These are phyloP conservation scores for Boletellus ananas DNA, from an alignment of 768 basidiomycete species.

Conservation along the genomic window DNA sequence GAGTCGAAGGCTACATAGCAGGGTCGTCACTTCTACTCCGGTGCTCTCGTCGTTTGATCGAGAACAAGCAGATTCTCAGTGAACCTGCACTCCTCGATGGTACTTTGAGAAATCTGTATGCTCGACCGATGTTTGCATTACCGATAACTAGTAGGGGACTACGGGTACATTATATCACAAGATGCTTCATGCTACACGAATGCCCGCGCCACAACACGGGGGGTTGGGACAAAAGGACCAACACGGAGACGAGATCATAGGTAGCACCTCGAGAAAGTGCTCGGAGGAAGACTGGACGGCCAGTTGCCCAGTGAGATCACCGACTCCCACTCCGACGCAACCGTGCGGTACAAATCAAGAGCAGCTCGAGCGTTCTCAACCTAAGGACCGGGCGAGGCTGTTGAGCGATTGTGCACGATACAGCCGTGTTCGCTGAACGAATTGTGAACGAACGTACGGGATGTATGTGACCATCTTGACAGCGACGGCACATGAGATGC, in stretches of 20 bases:
- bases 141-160: conserved; percentile 13
- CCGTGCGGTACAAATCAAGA: conserved; percentile 51
- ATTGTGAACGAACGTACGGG: conserved; percentile 49
- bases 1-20: not conserved
- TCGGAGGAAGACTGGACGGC: conserved; percentile 74
- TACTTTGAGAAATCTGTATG: not conserved
- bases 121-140: conserved; percentile 18
- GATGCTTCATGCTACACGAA: conserved; percentile 8
- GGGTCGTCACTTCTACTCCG: not conserved
- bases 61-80: not conserved
- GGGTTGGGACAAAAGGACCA: conserved; percentile 13
- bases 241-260: conserved; percentile 33
- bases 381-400: conserved; percentile 35
- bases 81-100: not conserved
- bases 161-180: conserved; percentile 23
- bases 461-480: conserved; percentile 67
- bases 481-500: conserved; percentile 77
- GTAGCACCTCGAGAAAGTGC: conserved; percentile 79
- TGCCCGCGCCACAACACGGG: conserved; percentile 2
- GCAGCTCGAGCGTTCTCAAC: conserved; percentile 71
- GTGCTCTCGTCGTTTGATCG: not conserved
- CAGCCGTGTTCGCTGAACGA: not conserved
- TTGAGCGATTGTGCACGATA: conserved; percentile 9
- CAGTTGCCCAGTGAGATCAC: conserved; percentile 59
- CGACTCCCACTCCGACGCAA: conserved; percentile 62